Percentiles rank a stretch among this genome's conserved stretches.
Conservation (phyloP, 2,329 filamentous ascomycete species). For the Nemania bipapillata region DNA sequence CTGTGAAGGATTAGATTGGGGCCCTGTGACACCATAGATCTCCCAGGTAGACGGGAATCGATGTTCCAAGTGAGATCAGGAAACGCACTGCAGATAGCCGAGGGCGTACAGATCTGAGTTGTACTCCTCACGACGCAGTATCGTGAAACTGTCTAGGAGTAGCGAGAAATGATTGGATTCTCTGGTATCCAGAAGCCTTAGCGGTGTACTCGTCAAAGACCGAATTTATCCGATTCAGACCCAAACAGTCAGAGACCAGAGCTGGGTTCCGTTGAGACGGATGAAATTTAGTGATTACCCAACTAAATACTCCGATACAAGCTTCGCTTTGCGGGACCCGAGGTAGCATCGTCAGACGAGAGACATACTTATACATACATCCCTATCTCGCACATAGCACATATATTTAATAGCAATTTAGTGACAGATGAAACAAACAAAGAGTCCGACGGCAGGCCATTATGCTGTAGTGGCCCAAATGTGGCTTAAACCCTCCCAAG, state of each 20-base stretch:
- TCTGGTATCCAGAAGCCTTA: constrained; percentile 18
- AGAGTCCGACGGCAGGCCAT: neutral
- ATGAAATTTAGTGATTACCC: constrained; percentile 1
- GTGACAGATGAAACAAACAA: neutral
- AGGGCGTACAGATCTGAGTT: constrained; percentile 50
- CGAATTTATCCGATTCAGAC: constrained; percentile 22
- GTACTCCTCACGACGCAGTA: constrained; percentile 48
- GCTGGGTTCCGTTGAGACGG: constrained; percentile 1
- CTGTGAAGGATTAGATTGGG: constrained; percentile 43
- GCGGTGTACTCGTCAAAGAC: constrained; percentile 27
- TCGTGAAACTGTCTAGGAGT: constrained; percentile 49
- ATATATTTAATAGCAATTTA: constrained; percentile 6
- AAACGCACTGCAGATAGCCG: constrained; percentile 51
- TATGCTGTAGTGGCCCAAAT: neutral
- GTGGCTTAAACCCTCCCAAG: neutral
- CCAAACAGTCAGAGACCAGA: constrained; percentile 9
- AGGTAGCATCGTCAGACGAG: constrained; percentile 18
- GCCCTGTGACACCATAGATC: constrained; percentile 45
- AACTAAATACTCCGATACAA: constrained; percentile 32
- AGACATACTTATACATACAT: constrained; percentile 11
- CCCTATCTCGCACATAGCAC: neutral
- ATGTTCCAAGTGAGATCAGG: constrained; percentile 49
- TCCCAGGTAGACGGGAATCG: constrained; percentile 48
- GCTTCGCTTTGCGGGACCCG: constrained; percentile 7
- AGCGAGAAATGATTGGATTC: constrained; percentile 38